Base-by-base conservation (phyloP, 169 alveolate genomes). In the Besnoitia besnoiti region DNA sequence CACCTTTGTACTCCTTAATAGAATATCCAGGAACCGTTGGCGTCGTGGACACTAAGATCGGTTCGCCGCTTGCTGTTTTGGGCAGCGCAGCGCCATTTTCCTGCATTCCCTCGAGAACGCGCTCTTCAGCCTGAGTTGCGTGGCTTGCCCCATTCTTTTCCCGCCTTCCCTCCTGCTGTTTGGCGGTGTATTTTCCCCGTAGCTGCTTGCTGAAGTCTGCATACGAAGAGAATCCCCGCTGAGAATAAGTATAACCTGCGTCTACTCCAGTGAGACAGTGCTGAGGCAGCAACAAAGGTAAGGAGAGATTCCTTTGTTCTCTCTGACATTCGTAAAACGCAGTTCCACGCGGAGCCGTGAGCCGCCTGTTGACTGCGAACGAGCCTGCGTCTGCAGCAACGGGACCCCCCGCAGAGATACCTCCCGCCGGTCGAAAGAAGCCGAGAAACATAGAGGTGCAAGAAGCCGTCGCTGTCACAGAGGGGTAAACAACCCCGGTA, bases 21-120 rank as follows among this genome's bases (percentile, higher is more conserved):
- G 87, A 40, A 42, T 42, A 77, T 21, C 87, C 87, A 39, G 87
- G 87, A 77, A 77, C 40, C 16, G 40, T 77, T 39, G 87, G 59
- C 8, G 87, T 77, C 24, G 87, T 30, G 35, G 87, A 77, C 3
- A 77, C 87, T 8, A 77, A 35, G 10, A 77, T 39, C 24, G 73
- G 27, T 8, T 55, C 55, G 14, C 14, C 73, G n/a, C 73, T 55
- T 5, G 73, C 73, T 55, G 73, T 0, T 55, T 55, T 55, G 14
- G 16, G 35, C 27, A 33, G 16, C 73, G n/a, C 73, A 27, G 27
- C 73, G 27, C 35, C 33, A 27, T 27, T 55, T 55, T n/a, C n/a
- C n/a, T n/a, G n/a, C n/a, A n/a, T n/a, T n/a, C n/a, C n/a, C n/a
- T 4, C 0, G 73, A 27, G 35, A 55, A 33, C n/a, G 33, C 73